phyloP scores from a whole-genome alignment of 2,329 filamentous ascomycete species.

The Pseudopithomyces chartarum region DNA sequence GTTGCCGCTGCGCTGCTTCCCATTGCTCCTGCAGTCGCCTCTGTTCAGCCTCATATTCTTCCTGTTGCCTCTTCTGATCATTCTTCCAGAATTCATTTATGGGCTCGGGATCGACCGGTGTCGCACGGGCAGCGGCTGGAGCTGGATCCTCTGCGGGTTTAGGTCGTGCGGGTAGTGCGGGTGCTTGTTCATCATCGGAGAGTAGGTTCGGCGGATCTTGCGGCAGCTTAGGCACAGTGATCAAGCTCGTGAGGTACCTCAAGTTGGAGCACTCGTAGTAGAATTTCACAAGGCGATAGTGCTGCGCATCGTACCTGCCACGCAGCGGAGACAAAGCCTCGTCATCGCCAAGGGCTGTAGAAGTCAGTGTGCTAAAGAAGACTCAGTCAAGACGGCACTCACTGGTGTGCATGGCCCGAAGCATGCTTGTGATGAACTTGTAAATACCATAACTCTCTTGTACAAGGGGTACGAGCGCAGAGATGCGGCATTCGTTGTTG shows the following conservation, averaged over 20 bases:
- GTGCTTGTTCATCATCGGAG: conserved; percentile 78
- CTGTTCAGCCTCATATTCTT: conserved; percentile 95
- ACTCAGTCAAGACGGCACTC: conserved; percentile 43
- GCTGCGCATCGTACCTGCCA: conserved; percentile 89
- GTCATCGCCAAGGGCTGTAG: conserved; percentile 81
- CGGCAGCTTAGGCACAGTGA: conserved; percentile 93
- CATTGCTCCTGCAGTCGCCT: conserved; percentile 84
- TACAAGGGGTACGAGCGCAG: conserved; percentile 87
- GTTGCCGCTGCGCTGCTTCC: conserved; percentile 77
- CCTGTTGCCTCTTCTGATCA: conserved; percentile 87
- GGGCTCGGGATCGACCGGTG: conserved; percentile 83
- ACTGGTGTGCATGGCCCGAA: conserved; percentile 96
- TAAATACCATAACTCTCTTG: conserved; percentile 99
- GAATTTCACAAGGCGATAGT: conserved; percentile 95
- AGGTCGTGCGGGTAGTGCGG: conserved; percentile 79
- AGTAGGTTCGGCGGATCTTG: conserved; percentile 91
- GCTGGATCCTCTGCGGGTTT: conserved; percentile 64
- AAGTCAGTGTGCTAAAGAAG: conserved; percentile 10
- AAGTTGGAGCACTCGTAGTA: conserved; percentile 99
- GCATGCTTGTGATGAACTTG: conserved; percentile 99
- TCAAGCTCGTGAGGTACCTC: conserved; percentile 92
- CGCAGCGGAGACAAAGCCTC: conserved; percentile 89
- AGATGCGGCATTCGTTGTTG: conserved; percentile 97
- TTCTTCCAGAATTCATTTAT: conserved; percentile 99
- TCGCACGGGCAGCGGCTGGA: conserved; percentile 64